Evolutionary conservation across 768 basidiomycete genomes (phyloP).

Genomic region (Mycena polygramma): DNA sequence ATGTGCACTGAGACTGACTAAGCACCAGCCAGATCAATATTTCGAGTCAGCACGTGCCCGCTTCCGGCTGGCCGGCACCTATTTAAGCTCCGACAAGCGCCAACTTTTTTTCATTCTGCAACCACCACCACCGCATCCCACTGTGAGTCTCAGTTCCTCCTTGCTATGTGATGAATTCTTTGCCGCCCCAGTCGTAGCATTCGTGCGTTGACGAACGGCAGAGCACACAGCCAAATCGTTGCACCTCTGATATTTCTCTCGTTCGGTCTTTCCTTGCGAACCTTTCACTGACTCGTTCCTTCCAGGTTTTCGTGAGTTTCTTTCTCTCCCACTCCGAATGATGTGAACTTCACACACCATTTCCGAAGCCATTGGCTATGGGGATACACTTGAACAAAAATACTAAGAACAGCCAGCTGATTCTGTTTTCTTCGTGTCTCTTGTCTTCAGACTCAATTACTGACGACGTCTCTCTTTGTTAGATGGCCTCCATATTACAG

Average conservation of each 20-base stretch:
- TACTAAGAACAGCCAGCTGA: constrained; percentile 79
- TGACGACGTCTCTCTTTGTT: background rate
- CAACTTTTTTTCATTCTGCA: constrained; percentile 39
- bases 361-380: constrained; percentile 61
- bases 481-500: background rate
- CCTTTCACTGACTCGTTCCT: constrained; percentile 22
- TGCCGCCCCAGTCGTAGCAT: constrained; percentile 85
- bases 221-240: constrained; percentile 78
- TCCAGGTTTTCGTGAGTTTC: constrained; percentile 24
- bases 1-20: too few relatives aligned
- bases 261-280: constrained; percentile 10
- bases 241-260: constrained; percentile 66
- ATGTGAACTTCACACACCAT: constrained; percentile 62
- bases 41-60: too few relatives aligned
- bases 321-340: constrained; percentile 45
- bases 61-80: constrained; percentile 3
- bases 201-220: constrained; percentile 72
- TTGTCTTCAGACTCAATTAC: background rate
- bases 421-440: constrained; percentile 29
- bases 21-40: too few relatives aligned
- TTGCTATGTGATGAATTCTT: constrained; percentile 67
- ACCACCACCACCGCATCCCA: constrained; percentile 7
- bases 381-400: constrained; percentile 57
- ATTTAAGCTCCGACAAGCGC: constrained; percentile 23
- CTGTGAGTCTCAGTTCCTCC: constrained; percentile 47